Conservation (phyloP, 2,329 filamentous ascomycete genomes). For the Aphanoascus verrucosus region DNA sequence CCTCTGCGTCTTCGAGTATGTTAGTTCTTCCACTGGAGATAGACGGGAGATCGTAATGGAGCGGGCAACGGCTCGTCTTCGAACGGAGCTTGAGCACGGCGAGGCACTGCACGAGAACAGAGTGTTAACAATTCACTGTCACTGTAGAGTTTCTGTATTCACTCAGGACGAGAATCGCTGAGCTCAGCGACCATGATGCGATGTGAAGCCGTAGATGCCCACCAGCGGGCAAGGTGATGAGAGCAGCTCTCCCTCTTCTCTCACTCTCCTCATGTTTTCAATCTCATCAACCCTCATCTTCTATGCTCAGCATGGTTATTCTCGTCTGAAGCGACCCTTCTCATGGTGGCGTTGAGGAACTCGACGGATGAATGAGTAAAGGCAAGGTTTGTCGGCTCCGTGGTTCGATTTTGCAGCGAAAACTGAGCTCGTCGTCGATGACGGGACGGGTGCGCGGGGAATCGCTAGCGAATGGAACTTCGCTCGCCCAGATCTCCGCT, state of each 20-base stretch:
- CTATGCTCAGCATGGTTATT: neutral
- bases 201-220: neutral
- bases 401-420: neutral
- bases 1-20: neutral
- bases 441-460: slow-evolving; percentile 13
- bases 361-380: neutral
- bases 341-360: neutral
- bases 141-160: neutral
- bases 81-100: neutral
- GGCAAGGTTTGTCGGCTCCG: slow-evolving; percentile 1
- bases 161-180: neutral
- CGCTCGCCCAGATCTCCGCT: slow-evolving; percentile 15
- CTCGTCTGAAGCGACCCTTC: neutral
- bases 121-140: neutral
- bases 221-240: neutral
- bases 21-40: neutral
- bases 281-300: neutral
- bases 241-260: too few relatives aligned
- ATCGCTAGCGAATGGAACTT: slow-evolving; percentile 13
- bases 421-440: neutral
- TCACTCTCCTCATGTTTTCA: too few relatives aligned
- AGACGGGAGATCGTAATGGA: neutral
- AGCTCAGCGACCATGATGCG: neutral
- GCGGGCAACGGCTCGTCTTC: neutral
- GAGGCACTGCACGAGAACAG: neutral